Conservation (phyloP, 768 basidiomycete genomes). For the Pulveroboletus sp. region DNA sequence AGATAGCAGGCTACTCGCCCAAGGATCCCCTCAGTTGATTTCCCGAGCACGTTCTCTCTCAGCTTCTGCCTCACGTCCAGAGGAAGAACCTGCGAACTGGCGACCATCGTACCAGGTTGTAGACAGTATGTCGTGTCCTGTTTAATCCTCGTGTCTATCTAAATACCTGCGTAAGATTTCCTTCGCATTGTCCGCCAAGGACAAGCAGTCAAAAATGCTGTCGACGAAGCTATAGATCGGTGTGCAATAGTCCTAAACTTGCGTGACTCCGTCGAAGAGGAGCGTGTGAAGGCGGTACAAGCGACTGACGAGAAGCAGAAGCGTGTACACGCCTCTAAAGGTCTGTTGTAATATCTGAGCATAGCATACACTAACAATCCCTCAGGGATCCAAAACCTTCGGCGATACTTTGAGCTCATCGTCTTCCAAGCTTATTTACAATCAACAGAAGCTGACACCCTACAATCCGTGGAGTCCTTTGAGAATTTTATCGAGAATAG, state of each 20-base stretch:
- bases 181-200: slow-evolving; percentile 87
- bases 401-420: slow-evolving; percentile 82
- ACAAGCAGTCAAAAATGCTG: slow-evolving; percentile 76
- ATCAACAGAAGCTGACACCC: slow-evolving; percentile 76
- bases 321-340: slow-evolving; percentile 65
- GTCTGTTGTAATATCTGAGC: slow-evolving; percentile 34
- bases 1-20: slow-evolving; percentile 26
- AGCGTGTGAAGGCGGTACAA: slow-evolving; percentile 74
- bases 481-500: slow-evolving; percentile 80
- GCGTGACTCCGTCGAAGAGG: slow-evolving; percentile 84
- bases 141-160: not conserved
- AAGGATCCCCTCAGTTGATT: slow-evolving; percentile 29
- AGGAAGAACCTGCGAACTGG: slow-evolving; percentile 28
- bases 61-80: slow-evolving; percentile 27
- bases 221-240: slow-evolving; percentile 86
- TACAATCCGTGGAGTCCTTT: slow-evolving; percentile 70
- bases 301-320: slow-evolving; percentile 70
- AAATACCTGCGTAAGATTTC: slow-evolving; percentile 48
- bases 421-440: slow-evolving; percentile 90
- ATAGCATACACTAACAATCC: slow-evolving; percentile 5
- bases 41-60: slow-evolving; percentile 46
- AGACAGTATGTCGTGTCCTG: slow-evolving; percentile 61
- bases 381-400: slow-evolving; percentile 73
- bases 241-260: slow-evolving; percentile 83
- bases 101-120: slow-evolving; percentile 82